Evolutionary conservation across 2,329 filamentous ascomycete species (phyloP).

Genomic region (Dryadomyces quercus-mongolicae): DNA sequence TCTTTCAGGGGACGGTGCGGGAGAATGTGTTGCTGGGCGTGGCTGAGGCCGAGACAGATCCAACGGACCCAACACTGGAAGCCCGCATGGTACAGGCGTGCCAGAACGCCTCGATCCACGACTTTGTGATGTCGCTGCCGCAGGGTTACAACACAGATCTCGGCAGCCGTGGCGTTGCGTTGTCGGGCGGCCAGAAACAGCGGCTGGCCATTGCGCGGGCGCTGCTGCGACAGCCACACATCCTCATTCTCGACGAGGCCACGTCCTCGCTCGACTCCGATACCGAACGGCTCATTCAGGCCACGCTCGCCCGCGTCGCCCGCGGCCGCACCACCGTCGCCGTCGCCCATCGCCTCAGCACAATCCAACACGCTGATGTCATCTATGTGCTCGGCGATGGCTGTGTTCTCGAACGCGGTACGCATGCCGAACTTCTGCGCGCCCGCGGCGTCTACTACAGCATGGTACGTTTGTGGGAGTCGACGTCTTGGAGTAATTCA

Average conservation of each 20-base stretch:
- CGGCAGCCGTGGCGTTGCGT: conserved; percentile 52
- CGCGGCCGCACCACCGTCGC: conserved; percentile 54
- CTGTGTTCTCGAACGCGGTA: conserved; percentile 42
- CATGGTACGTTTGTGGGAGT: conserved; percentile 47
- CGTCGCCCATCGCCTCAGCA: conserved; percentile 56
- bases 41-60: conserved; percentile 15
- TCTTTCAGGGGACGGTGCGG: conserved; percentile 56
- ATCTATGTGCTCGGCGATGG: conserved; percentile 52
- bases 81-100: conserved; percentile 40
- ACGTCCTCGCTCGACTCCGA: conserved; percentile 48
- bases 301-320: conserved; percentile 51
- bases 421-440: conserved; percentile 36
- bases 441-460: conserved; percentile 43
- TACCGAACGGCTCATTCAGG: conserved; percentile 48
- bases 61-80: too few species aligned
- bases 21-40: conserved; percentile 62
- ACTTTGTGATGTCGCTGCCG: conserved; percentile 56
- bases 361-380: conserved; percentile 11
- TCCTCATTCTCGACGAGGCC: conserved; percentile 47
- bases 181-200: conserved; percentile 46
- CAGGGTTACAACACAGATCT: conserved; percentile 57
- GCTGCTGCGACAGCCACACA: conserved; percentile 35
- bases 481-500: too few species aligned
- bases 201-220: conserved; percentile 44
- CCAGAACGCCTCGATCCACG: conserved; percentile 54